Base-by-base conservation (phyloP, 352 stramenopile genomes). In the Phytophthora citrophthora region DNA sequence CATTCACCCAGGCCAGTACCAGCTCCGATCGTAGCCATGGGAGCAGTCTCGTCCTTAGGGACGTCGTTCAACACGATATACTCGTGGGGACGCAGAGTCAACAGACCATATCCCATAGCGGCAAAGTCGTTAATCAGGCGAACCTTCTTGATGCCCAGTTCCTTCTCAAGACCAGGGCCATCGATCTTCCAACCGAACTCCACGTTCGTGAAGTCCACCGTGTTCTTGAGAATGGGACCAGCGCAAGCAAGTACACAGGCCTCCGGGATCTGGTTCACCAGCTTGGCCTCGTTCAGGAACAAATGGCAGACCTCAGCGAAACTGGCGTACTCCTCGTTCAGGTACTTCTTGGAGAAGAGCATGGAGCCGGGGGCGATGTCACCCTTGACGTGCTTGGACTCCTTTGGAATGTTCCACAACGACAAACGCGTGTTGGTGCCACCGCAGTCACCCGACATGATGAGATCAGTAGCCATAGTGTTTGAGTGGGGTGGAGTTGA, bases 91-190 rank as follows among this genome's bases (percentile, higher is more conserved):
- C 97, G 86, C 18, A 99, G 80, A 32, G 97, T 98, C 11, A 99
- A 74, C 32, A 98, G 83, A 7, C 97, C 97, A 74, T 99, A 99
- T 41, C 97, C 97, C 72, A 98, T 96, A 31, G 91, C 97, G 0
- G 96, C 93, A 77, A 99, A 99, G 73, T 99, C 97, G 74, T 98
- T 98, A 41, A 99, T 96, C n/a, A 99, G 79, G n/a, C 83, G 83
- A 38, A 97, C 94, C 13, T 72, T 78, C 50, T 83, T 79, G 64
- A 98, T 97, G 51, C 78, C 88, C 31, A 93, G 69, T 72, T 91
- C 68, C 23, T 74, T 77, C 52, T 93, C 72, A 1, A 97, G 64
- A 50, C 71, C 51, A 1, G 78, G 64, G 20, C 91, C 91, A 50
- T 96, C 88, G 63, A 97, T 95, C 54, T 80, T 82, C 91, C 91